Conservation (phyloP, 768 basidiomycete species). For the Kwoniella heveanensis region DNA sequence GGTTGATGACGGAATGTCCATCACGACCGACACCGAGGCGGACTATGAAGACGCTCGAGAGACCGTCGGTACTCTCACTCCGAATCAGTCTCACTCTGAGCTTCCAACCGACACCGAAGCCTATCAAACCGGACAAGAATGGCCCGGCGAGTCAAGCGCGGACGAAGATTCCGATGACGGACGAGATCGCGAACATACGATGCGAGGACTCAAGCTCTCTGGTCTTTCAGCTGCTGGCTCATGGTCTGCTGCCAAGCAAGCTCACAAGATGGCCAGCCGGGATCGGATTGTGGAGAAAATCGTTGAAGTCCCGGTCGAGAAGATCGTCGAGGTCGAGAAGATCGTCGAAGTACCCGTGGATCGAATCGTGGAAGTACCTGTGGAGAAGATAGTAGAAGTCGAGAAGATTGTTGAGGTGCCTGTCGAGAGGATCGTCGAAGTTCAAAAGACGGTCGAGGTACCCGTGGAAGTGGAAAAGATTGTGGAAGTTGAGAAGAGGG, state of each 20-base stretch:
- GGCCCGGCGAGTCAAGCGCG: slow-evolving; percentile 53
- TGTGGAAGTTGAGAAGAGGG: slow-evolving; percentile 50
- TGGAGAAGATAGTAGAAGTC: slow-evolving; percentile 43
- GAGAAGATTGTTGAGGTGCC: slow-evolving; percentile 49
- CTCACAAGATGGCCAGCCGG: slow-evolving; percentile 29
- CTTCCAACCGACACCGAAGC: slow-evolving; percentile 64
- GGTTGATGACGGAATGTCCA: slow-evolving; percentile 24
- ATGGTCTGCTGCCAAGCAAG: slow-evolving; percentile 35
- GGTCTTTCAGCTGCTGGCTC: slow-evolving; percentile 27
- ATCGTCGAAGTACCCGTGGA: slow-evolving; percentile 42
- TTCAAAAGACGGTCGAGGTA: slow-evolving; percentile 30
- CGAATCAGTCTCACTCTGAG: slow-evolving; percentile 65
- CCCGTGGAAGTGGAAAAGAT: slow-evolving; percentile 33
- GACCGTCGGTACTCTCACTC: slow-evolving; percentile 65
- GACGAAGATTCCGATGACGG: slow-evolving; percentile 49
- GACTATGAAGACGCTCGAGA: slow-evolving; percentile 67
- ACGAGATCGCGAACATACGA: slow-evolving; percentile 22
- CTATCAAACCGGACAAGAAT: slow-evolving; percentile 51
- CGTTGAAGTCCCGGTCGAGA: slow-evolving; percentile 29
- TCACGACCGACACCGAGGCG: slow-evolving; percentile 41
- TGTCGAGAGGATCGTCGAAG: slow-evolving; percentile 35
- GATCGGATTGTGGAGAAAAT: slow-evolving; percentile 33
- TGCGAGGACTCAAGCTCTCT: slow-evolving; percentile 23
- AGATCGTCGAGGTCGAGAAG: slow-evolving; percentile 37
- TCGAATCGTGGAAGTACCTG: slow-evolving; percentile 45